Evolutionary conservation across 75 land plant genomes (phyloP).

Genomic region (Adiantum capillusveneris): DNA sequence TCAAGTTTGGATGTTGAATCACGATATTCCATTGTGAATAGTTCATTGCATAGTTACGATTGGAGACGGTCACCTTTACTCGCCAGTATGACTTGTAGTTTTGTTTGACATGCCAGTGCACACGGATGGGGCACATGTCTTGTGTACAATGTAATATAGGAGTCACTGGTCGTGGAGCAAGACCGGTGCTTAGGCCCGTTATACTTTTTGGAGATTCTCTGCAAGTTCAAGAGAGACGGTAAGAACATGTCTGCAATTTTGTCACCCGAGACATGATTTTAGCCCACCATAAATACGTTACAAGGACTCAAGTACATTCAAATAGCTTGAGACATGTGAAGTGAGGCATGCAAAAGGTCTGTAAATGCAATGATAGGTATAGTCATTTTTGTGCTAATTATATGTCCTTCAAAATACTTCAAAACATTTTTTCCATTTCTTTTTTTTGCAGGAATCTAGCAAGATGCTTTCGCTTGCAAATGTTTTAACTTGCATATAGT

Average conservation of each 20-base stretch:
- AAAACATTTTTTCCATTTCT: no score
- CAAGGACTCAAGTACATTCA: neutral
- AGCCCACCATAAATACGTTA: no score
- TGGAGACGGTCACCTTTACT: constrained; percentile 48
- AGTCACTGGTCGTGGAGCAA: constrained; percentile 2
- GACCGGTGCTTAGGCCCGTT: neutral
- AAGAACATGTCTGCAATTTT: neutral
- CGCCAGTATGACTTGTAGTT: constrained; percentile 74
- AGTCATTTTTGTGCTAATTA: no score
- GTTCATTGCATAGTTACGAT: constrained; percentile 54
- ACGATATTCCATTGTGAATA: constrained; percentile 66
- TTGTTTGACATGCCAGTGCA: constrained; percentile 66
- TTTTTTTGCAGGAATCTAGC: no score
- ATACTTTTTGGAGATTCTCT: neutral
- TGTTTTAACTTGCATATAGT: neutral
- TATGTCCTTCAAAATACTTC: no score
- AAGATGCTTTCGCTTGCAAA: neutral
- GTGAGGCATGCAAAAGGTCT: no score
- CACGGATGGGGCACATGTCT: constrained; percentile 63
- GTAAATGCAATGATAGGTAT: no score
- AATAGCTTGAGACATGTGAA: no score
- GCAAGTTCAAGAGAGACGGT: neutral
- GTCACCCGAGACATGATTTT: no score
- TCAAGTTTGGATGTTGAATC: constrained; percentile 61
- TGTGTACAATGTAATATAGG: constrained; percentile 54